Evolutionary conservation across 768 basidiomycete species (phyloP), one percentile per base, ranked within the genome.

Genomic region (Trametes villosa): DNA sequence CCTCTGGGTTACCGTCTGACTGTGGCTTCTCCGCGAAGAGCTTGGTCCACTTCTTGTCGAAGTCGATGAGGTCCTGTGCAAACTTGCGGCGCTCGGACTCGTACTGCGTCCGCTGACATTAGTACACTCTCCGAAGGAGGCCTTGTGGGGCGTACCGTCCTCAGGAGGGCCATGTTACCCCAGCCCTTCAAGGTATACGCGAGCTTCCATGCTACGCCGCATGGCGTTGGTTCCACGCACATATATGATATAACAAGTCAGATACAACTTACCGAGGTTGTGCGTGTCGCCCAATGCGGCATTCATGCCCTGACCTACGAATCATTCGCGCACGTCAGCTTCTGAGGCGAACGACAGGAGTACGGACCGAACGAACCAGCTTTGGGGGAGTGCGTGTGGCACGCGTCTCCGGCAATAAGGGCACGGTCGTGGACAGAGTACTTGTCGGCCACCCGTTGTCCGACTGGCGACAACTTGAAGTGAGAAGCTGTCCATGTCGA

Each of bases 391-490:
- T 86, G 85, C 1, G 85, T 86, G 68, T 86, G 86, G 59, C 87
- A 89, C 0, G 88, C 89, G 69, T 91, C 89, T 0, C 90, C 90
- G 1, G 84, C 86, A 57, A 92, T 90, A 70, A 92, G 91, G 2
- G 89, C 80, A 0, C 91, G 82, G 2, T 88, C 79, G 24, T 82
- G 70, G 2, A 81, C 73, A n/a, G 84, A 83, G 70, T n/a, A n/a
- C n/a, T n/a, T n/a, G n/a, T n/a, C n/a, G n/a, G n/a, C n/a, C n/a
- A n/a, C n/a, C n/a, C n/a, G n/a, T n/a, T n/a, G n/a, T n/a, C n/a
- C n/a, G n/a, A n/a, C n/a, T n/a, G n/a, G n/a, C n/a, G n/a, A n/a
- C n/a, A n/a, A n/a, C n/a, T n/a, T n/a, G n/a, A n/a, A n/a, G n/a
- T n/a, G n/a, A n/a, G n/a, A n/a, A n/a, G n/a, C n/a, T n/a, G n/a